A percentile compares a stretch with the other conserved stretches of the same genome.
These are phyloP conservation scores for Adansonia rubrostipa DNA, from an alignment of 441 rosid genomes.

Conservation along the genomic window DNA sequence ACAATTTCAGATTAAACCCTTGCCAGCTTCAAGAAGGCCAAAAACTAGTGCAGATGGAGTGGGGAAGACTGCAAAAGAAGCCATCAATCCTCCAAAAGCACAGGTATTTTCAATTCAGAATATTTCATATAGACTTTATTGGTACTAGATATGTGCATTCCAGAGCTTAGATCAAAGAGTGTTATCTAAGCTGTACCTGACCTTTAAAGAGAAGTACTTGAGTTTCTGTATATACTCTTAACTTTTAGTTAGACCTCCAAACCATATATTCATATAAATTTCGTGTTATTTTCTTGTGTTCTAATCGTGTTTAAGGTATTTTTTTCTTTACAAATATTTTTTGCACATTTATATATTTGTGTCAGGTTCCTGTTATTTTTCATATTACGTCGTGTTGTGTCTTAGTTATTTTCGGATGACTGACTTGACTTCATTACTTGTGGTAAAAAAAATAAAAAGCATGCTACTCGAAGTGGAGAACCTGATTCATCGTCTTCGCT, in stretches of 20 bases:
- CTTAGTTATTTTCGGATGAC: not conserved
- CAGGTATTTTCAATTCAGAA: constrained; percentile 30
- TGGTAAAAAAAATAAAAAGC: constrained; percentile 28
- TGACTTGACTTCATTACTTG: constrained; percentile 26
- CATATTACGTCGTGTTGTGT: too few relatives aligned
- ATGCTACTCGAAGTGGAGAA: constrained; percentile 28
- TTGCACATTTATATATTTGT: too few relatives aligned
- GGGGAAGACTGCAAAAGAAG: constrained; percentile 28
- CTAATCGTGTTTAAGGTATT: not conserved
- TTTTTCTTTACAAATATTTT: not conserved
- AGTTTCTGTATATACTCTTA: not conserved
- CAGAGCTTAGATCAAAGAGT: constrained; percentile 6
- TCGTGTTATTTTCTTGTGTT: not conserved
- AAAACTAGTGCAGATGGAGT: constrained; percentile 18
- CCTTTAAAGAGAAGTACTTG: not conserved
- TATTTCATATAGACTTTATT: not conserved
- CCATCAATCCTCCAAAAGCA: constrained; percentile 33
- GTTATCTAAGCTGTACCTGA: not conserved
- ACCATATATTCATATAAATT: not conserved
- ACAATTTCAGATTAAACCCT: constrained; percentile 30
- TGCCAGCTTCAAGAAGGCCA: constrained; percentile 31
- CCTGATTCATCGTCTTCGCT: constrained; percentile 26
- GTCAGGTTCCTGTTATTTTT: too few relatives aligned
- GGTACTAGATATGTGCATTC: not conserved
- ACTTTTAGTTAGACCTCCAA: not conserved